A percentile compares a stretch with the other conserved stretches of the same genome.
phyloP scores from a whole-genome alignment of 129 eudicot species.

The Flaveria linearis region DNA sequence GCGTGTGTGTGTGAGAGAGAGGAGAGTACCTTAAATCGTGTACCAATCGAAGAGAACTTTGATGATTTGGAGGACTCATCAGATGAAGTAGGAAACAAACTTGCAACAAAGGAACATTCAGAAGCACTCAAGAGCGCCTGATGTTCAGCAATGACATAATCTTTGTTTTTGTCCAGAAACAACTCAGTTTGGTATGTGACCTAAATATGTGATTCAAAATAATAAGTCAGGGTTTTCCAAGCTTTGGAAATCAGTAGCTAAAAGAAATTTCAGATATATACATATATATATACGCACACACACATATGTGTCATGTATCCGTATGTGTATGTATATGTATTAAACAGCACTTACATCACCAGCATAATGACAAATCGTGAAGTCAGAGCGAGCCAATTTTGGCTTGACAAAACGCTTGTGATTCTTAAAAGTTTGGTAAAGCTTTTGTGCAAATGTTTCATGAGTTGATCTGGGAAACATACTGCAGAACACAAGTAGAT shows the following conservation, averaged over 20 bases:
- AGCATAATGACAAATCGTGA: slow-evolving; percentile 95
- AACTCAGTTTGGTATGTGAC: slow-evolving; percentile 93
- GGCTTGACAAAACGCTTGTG: slow-evolving; percentile 89
- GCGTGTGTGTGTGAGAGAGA: slow-evolving; percentile 22
- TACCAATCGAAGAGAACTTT: slow-evolving; percentile 92
- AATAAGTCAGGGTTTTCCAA: slow-evolving; percentile 15
- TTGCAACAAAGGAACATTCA: slow-evolving; percentile 63
- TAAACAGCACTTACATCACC: slow-evolving; percentile 74
- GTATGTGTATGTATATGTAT: background rate
- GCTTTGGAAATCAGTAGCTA: background rate
- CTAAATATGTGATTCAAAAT: slow-evolving; percentile 41
- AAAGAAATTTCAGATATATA: slow-evolving; percentile 10
- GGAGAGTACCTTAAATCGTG: slow-evolving; percentile 75
- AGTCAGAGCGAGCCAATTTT: slow-evolving; percentile 86
- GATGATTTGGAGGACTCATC: slow-evolving; percentile 92
- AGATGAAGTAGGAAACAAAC: slow-evolving; percentile 70
- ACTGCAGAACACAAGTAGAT: slow-evolving; percentile 49
- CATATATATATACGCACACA: too few relatives aligned
- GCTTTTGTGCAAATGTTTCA: slow-evolving; percentile 91
- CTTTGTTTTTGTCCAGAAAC: slow-evolving; percentile 97
- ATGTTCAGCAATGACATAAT: slow-evolving; percentile 95
- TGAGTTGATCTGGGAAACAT: slow-evolving; percentile 99
- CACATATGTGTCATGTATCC: too few relatives aligned
- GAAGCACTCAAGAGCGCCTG: slow-evolving; percentile 93
- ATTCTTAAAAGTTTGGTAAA: slow-evolving; percentile 84